These are phyloP conservation scores for Priceomyces haplophilus DNA, from an alignment of 805 yeast genomes.

Conservation along the genomic window DNA sequence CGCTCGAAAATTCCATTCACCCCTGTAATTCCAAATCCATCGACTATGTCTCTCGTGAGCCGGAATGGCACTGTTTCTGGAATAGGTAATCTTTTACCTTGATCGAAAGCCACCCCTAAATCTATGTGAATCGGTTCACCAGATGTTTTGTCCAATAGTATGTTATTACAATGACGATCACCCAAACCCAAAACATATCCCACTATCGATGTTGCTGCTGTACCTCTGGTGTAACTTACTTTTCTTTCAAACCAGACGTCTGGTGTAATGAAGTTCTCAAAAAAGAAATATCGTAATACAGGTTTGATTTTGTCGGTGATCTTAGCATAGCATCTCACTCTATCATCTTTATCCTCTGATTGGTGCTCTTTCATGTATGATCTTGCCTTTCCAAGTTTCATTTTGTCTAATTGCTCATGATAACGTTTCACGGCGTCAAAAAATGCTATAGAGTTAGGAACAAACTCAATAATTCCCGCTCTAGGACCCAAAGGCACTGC, in stretches of 20 bases:
- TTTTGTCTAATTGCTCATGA: conserved; percentile 49
- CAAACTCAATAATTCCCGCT: conserved; percentile 89
- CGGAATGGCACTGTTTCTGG: conserved; percentile 96
- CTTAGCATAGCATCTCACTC: conserved; percentile 45
- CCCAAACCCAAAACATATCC: conserved; percentile 91
- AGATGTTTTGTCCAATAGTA: conserved; percentile 69
- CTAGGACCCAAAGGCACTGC: conserved; percentile 87
- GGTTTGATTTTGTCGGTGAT: conserved; percentile 59
- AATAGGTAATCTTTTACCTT: conserved; percentile 75
- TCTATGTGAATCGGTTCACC: conserved; percentile 97
- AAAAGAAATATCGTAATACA: conserved; percentile 66
- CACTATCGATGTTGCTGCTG: conserved; percentile 81
- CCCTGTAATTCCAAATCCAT: conserved; percentile 88
- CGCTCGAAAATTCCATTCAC: conserved; percentile 71
- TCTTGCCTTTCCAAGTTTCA: conserved; percentile 59
- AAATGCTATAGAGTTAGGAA: conserved; percentile 68
- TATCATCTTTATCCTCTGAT: conserved; percentile 37
- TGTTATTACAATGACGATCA: conserved; percentile 91
- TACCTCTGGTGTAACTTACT: conserved; percentile 65
- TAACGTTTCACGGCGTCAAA: conserved; percentile 63
- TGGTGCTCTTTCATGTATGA: conserved; percentile 59
- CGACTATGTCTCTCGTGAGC: conserved; percentile 80
- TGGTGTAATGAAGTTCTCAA: conserved; percentile 61
- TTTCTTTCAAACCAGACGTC: conserved; percentile 72
- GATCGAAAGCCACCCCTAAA: conserved; percentile 94